These are phyloP conservation scores for Neonectria sp. DNA, from an alignment of 2,329 filamentous ascomycete genomes.

Conservation along the genomic window DNA sequence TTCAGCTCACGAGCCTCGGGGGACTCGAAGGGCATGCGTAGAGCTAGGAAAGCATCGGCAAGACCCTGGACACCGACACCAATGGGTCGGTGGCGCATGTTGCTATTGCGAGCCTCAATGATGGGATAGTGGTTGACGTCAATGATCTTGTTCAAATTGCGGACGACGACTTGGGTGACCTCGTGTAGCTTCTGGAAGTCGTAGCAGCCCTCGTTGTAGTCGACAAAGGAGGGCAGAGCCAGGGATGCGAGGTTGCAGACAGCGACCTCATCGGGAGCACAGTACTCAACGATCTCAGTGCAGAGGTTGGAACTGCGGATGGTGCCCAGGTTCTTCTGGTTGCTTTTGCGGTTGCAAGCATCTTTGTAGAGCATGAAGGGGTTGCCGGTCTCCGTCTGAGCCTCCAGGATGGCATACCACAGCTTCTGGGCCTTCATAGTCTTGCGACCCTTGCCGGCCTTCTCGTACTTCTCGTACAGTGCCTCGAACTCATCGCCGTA, in stretches of 20 bases:
- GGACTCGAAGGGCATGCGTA: conserved; percentile 97
- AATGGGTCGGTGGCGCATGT: conserved; percentile 96
- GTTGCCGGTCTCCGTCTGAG: conserved; percentile 98
- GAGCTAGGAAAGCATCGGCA: conserved; percentile 96
- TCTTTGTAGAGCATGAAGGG: conserved; percentile 99
- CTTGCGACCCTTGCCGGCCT: conserved; percentile 87
- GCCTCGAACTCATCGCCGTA: conserved; percentile 98
- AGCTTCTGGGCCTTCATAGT: conserved; percentile 98
- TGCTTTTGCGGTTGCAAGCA: conserved; percentile 98
- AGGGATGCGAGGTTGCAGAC: conserved; percentile 98
- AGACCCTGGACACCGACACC: conserved; percentile 98
- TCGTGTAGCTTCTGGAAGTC: conserved; percentile 98
- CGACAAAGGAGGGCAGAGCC: conserved; percentile 91
- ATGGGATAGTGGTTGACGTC: conserved; percentile 99
- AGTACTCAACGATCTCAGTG: conserved; percentile 99
- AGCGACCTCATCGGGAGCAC: conserved; percentile 95
- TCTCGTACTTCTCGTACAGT: conserved; percentile 94
- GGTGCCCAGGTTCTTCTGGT: conserved; percentile 99
- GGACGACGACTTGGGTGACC: conserved; percentile 91
- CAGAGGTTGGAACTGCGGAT: conserved; percentile 99
- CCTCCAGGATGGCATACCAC: conserved; percentile 98
- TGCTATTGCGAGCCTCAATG: conserved; percentile 92
- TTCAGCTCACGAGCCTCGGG: conserved; percentile 94
- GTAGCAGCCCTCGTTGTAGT: conserved; percentile 86
- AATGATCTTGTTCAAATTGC: conserved; percentile 98